phyloP scores from a whole-genome alignment of 495 filamentous ascomycete species.

The Trichocladium antarcticum region DNA sequence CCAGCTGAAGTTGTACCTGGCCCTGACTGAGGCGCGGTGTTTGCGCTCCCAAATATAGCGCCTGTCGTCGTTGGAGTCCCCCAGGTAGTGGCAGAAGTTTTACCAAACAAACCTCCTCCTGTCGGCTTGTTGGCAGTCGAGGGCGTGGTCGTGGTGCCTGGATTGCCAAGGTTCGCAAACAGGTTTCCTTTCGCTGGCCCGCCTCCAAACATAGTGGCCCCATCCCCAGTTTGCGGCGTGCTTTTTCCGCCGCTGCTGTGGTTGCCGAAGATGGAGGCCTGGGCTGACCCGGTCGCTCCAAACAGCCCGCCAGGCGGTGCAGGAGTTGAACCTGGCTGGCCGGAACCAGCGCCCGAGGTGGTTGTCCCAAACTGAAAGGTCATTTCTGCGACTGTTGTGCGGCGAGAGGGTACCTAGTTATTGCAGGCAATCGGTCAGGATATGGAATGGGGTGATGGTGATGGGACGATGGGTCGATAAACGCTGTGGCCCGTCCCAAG shows the following conservation, averaged over 20 bases:
- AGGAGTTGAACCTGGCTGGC: slow-evolving; percentile 29
- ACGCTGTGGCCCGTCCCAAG: neutral
- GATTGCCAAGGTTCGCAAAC: slow-evolving; percentile 25
- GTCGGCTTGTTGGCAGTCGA: slow-evolving; percentile 14
- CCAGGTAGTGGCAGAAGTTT: slow-evolving; percentile 7
- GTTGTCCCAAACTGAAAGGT: slow-evolving; percentile 32
- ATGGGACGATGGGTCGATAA: neutral
- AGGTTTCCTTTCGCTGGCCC: slow-evolving; percentile 17
- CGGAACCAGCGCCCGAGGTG: slow-evolving; percentile 27
- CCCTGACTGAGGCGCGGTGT: slow-evolving; percentile 7
- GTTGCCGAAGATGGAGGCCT: slow-evolving; percentile 28
- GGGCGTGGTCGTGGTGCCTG: slow-evolving; percentile 15
- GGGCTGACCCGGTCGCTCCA: slow-evolving; percentile 18
- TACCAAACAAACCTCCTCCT: slow-evolving; percentile 17
- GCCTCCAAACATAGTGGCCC: slow-evolving; percentile 43
- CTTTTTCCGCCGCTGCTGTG: slow-evolving; percentile 19
- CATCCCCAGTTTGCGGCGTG: slow-evolving; percentile 21
- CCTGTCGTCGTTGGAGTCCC: slow-evolving; percentile 9
- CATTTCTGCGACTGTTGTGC: slow-evolving; percentile 11
- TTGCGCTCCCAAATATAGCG: slow-evolving; percentile 12
- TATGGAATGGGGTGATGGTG: neutral
- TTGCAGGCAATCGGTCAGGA: no score
- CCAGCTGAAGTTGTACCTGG: slow-evolving; percentile 12
- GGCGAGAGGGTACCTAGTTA: no score
- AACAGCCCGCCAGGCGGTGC: slow-evolving; percentile 35